Evolutionary conservation across 2,329 filamentous ascomycete species (phyloP), one percentile per base, ranked within the genome.

Genomic region (Ceratocystis alfenasii): DNA sequence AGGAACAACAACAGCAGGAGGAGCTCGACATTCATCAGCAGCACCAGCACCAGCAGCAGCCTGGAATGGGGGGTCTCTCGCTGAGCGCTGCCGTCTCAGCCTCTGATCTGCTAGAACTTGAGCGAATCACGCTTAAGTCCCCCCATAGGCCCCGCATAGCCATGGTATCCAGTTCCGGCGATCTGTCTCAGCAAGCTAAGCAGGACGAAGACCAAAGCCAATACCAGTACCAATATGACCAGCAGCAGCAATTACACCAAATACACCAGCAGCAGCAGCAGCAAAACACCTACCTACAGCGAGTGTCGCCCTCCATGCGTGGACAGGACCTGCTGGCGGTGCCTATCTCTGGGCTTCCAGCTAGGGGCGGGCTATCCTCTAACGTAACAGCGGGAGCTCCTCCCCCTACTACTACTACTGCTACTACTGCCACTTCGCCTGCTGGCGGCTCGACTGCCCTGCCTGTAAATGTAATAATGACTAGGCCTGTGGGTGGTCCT

Each of bases 81-180:
- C 41, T 30, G 53, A 33, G 41, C 22, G 22, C 36, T 8, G 59
- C 65, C 10, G 62, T 48, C 10, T 67, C 65, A 20, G 44, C 62
- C 44, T 60, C 61, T 61, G 65, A 67, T 25, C 30, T 67, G 20
- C 44, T 67, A 45, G 61, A 55, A 8, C 41, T 67, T n/a, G 44
- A 59, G 55, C 36, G 62, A 15, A 67, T 67, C n/a, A 60, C 65
- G 5, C 28, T 67, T 25, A 55, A 64, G 50, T 63, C 65, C 12
- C 65, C 65, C 17, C 65, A 57, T 17, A 36, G 55, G 17, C 62
- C 65, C 2, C 65, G 65, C 17, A 67, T 67, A 25, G 44, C 55
- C 10, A 25, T 48, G 20, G 53, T 15, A 41, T 61, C 53, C 30
- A 55, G 41, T 17, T 64, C 61, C 15, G 45, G 50, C 20, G 50